Evolutionary conservation across 2,329 filamentous ascomycete species (phyloP), one percentile per base, ranked within the genome.

Genomic region (Botryotinia convoluta): DNA sequence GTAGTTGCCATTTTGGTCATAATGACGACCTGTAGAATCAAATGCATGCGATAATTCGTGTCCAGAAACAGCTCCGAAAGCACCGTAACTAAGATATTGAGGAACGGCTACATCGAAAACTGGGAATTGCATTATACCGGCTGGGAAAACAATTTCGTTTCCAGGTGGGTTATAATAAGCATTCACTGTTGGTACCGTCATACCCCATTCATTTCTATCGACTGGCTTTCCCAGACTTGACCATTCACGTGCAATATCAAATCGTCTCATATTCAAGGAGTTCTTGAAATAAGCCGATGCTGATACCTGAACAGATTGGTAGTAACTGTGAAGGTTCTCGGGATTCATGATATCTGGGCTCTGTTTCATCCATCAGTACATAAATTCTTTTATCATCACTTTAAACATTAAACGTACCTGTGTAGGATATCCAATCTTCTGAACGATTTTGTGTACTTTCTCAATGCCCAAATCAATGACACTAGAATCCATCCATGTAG

Each of bases 41-140:
- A 93, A 92, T 20, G 89, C 90, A 76, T 93, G 91, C 5, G 88
- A 90, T 12, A 93, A 84, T 79, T 93, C 91, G 78, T 93, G 91
- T 3, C 90, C 91, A 14, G 88, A 88, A 3, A 92, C 86, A 1
- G 88, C 86, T 0, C 90, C 91, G 79, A 93, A 91, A 0, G 88
- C 88, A n/a, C 90, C 91, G 79, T 92, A 93, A 16, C 87, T 87
- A 54, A 93, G 82, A 77, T 92, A 93, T 37, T 87, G 82, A 0
- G 91, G 91, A 0, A 91, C 85, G 8, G 86, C 82, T 18, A 87
- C 85, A 74, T 91, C 87, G 78, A 92, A 93, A 2, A 90, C 83
- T 0, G 91, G 90, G 4, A 88, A 87, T 79, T 93, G 91, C 87
- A 92, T 89, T 73, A 92, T 91, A 0, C 89, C 91, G 0, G 90